Conservation (phyloP, 2,329 filamentous ascomycete genomes). For the Calonectria hongkongensis region DNA sequence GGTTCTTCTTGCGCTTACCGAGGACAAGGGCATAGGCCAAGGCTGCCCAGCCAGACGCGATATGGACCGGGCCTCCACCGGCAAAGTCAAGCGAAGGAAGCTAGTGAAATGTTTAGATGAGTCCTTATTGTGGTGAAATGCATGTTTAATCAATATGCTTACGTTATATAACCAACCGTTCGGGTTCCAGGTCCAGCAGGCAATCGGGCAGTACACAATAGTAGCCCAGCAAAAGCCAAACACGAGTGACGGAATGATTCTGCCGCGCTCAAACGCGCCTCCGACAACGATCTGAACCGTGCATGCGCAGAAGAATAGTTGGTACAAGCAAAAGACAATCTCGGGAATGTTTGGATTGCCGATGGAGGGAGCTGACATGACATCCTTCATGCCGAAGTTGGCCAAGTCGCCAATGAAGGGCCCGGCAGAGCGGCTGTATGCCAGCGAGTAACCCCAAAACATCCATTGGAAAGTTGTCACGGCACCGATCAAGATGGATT, state of each 20-base stretch:
- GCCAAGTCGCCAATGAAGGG: constrained; percentile 60
- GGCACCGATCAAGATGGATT: constrained; percentile 66
- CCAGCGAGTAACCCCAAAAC: constrained; percentile 67
- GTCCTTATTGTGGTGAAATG: not conserved
- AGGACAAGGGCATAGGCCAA: constrained; percentile 78
- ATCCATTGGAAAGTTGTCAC: constrained; percentile 67
- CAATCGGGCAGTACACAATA: constrained; percentile 76
- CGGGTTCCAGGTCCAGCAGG: constrained; percentile 80
- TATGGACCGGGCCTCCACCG: constrained; percentile 78
- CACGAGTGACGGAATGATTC: constrained; percentile 70
- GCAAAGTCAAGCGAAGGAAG: constrained; percentile 71
- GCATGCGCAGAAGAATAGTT: constrained; percentile 43
- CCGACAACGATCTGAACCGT: constrained; percentile 63
- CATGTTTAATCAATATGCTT: constrained; percentile 57
- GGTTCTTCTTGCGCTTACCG: constrained; percentile 72
- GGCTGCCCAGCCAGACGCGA: constrained; percentile 76
- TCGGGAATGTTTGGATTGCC: constrained; percentile 60
- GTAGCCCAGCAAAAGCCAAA: constrained; percentile 79
- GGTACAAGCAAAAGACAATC: constrained; percentile 59
- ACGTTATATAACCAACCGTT: constrained; percentile 79
- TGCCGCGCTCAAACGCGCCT: constrained; percentile 60
- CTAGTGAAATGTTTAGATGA: not conserved
- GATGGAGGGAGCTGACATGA: constrained; percentile 58
- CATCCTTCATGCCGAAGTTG: constrained; percentile 57
- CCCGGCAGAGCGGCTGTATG: constrained; percentile 58